phyloP scores from a whole-genome alignment of 306 rosid species.

The Ormosia emarginata region DNA sequence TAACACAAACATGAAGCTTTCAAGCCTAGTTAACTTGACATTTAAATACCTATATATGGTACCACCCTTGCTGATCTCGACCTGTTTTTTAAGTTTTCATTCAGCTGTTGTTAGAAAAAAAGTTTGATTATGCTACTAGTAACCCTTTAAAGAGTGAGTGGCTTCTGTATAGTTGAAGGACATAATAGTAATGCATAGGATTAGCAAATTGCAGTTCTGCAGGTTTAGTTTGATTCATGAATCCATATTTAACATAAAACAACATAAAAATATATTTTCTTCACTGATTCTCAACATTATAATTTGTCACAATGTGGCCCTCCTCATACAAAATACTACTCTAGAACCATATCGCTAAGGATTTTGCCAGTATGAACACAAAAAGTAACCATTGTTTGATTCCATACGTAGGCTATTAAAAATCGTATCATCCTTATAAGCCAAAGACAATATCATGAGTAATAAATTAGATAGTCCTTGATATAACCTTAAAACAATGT shows the following conservation, averaged over 20 bases:
- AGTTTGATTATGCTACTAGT: too few relatives aligned
- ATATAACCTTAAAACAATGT: neutral
- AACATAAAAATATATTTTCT: neutral
- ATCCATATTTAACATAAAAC: neutral
- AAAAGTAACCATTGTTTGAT: conserved; percentile 1
- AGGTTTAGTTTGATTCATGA: too few relatives aligned
- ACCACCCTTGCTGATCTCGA: too few relatives aligned
- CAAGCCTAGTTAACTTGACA: neutral
- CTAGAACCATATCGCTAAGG: conserved; percentile 99
- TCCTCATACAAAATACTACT: conserved; percentile 88
- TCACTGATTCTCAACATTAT: conserved; percentile 67
- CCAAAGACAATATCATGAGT: neutral
- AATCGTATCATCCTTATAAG: neutral
- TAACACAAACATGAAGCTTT: neutral
- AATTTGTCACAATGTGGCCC: conserved; percentile 93
- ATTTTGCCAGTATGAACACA: conserved; percentile 43
- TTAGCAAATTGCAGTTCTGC: too few relatives aligned
- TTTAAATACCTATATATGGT: too few relatives aligned
- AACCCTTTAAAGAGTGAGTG: too few relatives aligned
- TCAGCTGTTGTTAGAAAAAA: too few relatives aligned
- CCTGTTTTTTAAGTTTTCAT: too few relatives aligned
- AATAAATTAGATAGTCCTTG: neutral
- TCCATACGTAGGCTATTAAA: neutral
- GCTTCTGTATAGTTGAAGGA: too few relatives aligned
- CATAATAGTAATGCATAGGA: too few relatives aligned